Evolutionary conservation across 169 alveolate genomes (phyloP).

Genomic region (Fabrea salina): DNA sequence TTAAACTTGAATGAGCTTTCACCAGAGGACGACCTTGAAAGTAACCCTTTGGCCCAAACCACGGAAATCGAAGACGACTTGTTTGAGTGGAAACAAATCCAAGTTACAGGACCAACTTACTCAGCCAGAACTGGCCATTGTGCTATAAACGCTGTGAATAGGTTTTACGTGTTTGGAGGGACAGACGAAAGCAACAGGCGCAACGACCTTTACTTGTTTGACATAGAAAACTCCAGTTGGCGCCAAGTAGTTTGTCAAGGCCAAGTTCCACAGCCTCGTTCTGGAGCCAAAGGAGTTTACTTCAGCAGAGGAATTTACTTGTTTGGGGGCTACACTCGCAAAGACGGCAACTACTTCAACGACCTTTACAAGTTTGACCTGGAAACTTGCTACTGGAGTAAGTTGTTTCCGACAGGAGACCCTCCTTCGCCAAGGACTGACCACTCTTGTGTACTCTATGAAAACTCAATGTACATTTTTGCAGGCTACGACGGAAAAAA

Average conservation of each 20-base stretch:
- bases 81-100: constrained; percentile 45
- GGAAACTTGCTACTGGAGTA: constrained; percentile 20
- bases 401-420: constrained; percentile 37
- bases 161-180: constrained; percentile 77
- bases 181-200: constrained; percentile 61
- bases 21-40: constrained; percentile 30
- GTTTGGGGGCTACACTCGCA: constrained; percentile 85
- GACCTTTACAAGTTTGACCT: constrained; percentile 53
- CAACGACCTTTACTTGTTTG: constrained; percentile 54
- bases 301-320: constrained; percentile 57
- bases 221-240: constrained; percentile 33
- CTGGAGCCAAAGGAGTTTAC: constrained; percentile 75
- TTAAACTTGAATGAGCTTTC: constrained; percentile 29
- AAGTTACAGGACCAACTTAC: constrained; percentile 18
- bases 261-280: constrained; percentile 68
- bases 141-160: constrained; percentile 50
- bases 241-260: constrained; percentile 26
- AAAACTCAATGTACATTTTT: constrained; percentile 42
- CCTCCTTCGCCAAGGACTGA: constrained; percentile 52
- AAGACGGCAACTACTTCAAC: constrained; percentile 75
- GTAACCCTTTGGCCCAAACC: constrained; percentile 16
- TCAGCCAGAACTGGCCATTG: constrained; percentile 77
- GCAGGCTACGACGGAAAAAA: constrained; percentile 69
- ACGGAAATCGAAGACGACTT: constrained; percentile 45
- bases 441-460: constrained; percentile 55